Evolutionary conservation across 441 rosid species (phyloP).

Genomic region (Raphanus hybrid): DNA sequence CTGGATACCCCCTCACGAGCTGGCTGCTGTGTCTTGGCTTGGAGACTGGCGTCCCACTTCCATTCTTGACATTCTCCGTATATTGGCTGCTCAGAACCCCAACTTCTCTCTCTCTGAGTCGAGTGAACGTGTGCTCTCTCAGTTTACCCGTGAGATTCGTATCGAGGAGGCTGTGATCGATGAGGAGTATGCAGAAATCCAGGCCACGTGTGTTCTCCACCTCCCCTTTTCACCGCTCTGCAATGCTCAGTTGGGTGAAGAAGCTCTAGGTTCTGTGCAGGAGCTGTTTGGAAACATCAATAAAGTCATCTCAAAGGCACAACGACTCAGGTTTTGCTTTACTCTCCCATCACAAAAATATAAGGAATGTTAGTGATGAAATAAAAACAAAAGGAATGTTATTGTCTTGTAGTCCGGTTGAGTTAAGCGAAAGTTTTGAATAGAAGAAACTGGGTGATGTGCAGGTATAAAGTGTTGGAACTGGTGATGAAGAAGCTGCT

Average conservation of each 20-base stretch:
- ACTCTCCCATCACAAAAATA: conserved; percentile 19
- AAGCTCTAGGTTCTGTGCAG: conserved; percentile 49
- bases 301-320: conserved; percentile 69
- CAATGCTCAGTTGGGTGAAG: conserved; percentile 38
- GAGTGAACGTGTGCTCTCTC: conserved; percentile 51
- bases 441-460: conserved; percentile 7
- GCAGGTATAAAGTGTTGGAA: conserved; percentile 80
- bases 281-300: conserved; percentile 67
- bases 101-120: conserved; percentile 41
- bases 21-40: conserved; percentile 69
- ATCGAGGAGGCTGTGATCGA: conserved; percentile 85
- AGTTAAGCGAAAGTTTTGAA: conserved; percentile 14
- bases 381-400: background rate
- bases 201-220: conserved; percentile 67
- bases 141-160: conserved; percentile 62
- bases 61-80: conserved; percentile 63
- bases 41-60: conserved; percentile 92
- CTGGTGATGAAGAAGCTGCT: conserved; percentile 67
- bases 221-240: conserved; percentile 66
- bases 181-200: conserved; percentile 80
- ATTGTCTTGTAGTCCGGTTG: conserved; percentile 13
- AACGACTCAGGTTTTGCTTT: conserved; percentile 64
- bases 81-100: conserved; percentile 47
- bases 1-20: conserved; percentile 62
- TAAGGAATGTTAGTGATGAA: background rate